Base-by-base conservation (phyloP, 176 grass and related monocot species). In the Ananas comosus region DNA sequence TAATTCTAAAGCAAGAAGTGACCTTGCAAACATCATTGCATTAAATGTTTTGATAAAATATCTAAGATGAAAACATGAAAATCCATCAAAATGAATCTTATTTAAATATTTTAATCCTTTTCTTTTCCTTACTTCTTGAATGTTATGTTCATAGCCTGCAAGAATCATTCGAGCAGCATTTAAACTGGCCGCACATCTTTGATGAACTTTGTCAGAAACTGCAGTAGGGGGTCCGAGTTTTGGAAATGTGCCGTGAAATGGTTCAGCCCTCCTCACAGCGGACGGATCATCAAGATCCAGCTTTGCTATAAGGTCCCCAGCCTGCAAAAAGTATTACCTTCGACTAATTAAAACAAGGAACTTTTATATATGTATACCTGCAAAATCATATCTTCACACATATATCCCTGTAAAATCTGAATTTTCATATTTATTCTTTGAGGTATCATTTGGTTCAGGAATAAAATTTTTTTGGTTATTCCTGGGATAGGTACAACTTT, bases 81-180 rank as follows among this genome's bases (percentile, higher is more conserved):
- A 67, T 33, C 18, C 2, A 33, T 2, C 17, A 13, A 78, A 67
- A 78, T 12, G 63, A 74, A 65, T 14, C 48, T 13, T 21, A 58
- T 18, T 33, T 29, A 72, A 72, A 51, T 8, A 25, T 1, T 77
- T 78, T 18, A 24, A 10, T 64, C 49, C 6, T 59, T 53, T 11
- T 68, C 56, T 18, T 22, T 48, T 51, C 47, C 58, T 69, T 96
- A 96, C 93, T 51, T 90, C 80, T 72, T 80, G 77, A 23, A 85
- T 92, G 73, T 92, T 80, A 79, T 97, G 93, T 78, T 92, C 93
- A 85, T 97, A 97, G 85, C 93, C 93, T 54, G 93, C 89, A 71
- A 97, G 93, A 79, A 97, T 90, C 93, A 97, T 97, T 66, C 65
- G 83, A 13, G 89, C 84, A 71, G 88, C 81, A 90, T 87, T 87